phyloP scores from a whole-genome alignment of 129 eudicot genomes.

The Flaveria bidentis region DNA sequence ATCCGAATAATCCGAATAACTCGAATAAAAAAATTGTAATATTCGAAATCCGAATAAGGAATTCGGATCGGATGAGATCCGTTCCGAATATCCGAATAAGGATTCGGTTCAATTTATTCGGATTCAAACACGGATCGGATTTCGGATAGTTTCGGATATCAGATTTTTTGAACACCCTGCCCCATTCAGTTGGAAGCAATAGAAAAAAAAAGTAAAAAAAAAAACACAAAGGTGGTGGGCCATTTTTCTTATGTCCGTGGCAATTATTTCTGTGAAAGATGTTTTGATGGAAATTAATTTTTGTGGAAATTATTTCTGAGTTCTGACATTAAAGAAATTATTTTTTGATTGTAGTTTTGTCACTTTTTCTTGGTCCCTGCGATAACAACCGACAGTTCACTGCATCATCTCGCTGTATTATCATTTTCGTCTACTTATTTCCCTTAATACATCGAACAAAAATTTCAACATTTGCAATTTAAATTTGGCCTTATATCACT shows the following conservation, averaged over 20 bases:
- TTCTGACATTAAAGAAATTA: constrained; percentile 28
- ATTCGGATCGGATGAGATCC: too few species aligned
- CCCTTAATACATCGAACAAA: background rate
- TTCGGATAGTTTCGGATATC: too few species aligned
- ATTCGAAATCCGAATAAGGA: too few species aligned
- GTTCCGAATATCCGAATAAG: too few species aligned
- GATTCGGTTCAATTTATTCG: too few species aligned
- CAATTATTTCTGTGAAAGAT: background rate
- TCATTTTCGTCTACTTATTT: constrained; percentile 18
- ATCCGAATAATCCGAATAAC: too few species aligned
- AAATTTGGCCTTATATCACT: background rate
- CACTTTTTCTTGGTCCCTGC: constrained; percentile 15
- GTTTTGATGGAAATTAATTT: background rate
- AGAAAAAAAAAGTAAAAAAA: too few species aligned
- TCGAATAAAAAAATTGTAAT: too few species aligned
- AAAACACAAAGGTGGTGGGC: background rate
- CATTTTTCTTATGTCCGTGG: background rate
- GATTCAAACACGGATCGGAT: too few species aligned
- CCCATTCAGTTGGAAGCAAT: too few species aligned
- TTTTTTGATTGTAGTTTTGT: constrained; percentile 30
- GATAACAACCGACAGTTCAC: constrained; percentile 25
- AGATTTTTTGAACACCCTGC: too few species aligned
- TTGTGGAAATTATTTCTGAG: constrained; percentile 17
- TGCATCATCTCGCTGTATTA: constrained; percentile 17
- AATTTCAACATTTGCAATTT: background rate